These are phyloP conservation scores for Solanum aculeatissimum DNA, from an alignment of 305 asterid species.

Conservation along the genomic window DNA sequence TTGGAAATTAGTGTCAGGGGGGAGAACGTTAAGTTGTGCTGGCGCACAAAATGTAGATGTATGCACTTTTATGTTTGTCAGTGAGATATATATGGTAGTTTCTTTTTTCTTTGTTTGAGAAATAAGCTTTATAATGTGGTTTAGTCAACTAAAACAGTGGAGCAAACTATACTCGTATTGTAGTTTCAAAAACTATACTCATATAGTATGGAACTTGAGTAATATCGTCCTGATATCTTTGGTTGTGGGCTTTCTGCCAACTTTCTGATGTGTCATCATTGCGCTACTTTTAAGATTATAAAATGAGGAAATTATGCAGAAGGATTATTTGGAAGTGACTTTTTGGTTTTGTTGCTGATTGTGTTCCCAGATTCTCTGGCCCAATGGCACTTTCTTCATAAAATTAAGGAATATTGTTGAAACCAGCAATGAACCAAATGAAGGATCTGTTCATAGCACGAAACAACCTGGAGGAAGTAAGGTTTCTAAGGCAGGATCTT, in stretches of 20 bases:
- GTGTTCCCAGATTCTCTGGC: constrained; percentile 77
- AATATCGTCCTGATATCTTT: background rate
- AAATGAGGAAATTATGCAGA: background rate
- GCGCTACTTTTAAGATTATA: background rate
- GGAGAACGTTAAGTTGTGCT: background rate
- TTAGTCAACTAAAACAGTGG: background rate
- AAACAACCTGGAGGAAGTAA: constrained; percentile 34
- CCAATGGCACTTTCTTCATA: constrained; percentile 73
- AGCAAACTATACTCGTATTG: background rate
- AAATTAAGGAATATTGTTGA: constrained; percentile 34
- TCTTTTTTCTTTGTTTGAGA: background rate
- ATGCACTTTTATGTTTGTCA: background rate
- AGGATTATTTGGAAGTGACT: background rate
- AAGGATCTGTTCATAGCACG: constrained; percentile 24
- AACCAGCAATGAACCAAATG: constrained; percentile 26
- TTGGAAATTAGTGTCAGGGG: background rate
- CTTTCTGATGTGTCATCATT: background rate
- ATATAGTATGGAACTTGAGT: background rate
- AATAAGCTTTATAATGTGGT: background rate
- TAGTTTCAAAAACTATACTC: background rate
- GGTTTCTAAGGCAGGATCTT: constrained; percentile 51
- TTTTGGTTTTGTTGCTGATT: constrained; percentile 9
- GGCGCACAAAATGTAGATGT: background rate
- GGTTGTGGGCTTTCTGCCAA: background rate
- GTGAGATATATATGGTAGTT: background rate